These are phyloP conservation scores for Penicillium sp. DNA, from an alignment of 2,329 filamentous ascomycete genomes.

Conservation along the genomic window DNA sequence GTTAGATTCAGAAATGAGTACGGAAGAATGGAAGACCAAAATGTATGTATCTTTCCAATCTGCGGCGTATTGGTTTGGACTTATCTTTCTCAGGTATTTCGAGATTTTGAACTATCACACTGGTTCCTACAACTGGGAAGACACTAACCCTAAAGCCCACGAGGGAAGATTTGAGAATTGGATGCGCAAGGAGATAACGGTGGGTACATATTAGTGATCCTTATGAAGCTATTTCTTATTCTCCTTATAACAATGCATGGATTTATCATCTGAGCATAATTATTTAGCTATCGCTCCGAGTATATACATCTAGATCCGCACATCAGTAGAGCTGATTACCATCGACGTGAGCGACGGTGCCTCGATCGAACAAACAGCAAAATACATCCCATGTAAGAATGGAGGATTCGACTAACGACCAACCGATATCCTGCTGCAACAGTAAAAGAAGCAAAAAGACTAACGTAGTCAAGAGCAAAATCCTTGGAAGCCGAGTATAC, in stretches of 20 bases:
- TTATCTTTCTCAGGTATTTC: constrained; percentile 41
- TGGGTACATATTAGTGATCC: constrained; percentile 1
- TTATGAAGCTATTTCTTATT: neutral
- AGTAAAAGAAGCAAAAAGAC: neutral
- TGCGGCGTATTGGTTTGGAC: neutral
- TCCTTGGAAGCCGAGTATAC: no score
- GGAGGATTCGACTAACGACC: neutral
- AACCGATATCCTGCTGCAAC: neutral
- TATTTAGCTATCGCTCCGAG: neutral
- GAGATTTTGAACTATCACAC: constrained; percentile 7
- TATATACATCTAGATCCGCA: neutral
- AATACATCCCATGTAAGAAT: neutral
- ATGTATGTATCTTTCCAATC: constrained; percentile 53
- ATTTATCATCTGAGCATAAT: neutral
- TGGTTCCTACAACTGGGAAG: constrained; percentile 1
- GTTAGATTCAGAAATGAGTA: constrained; percentile 91
- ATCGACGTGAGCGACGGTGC: neutral
- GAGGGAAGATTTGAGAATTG: neutral
- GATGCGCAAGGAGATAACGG: neutral
- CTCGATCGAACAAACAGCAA: neutral
- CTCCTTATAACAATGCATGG: neutral
- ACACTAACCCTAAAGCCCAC: neutral
- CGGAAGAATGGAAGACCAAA: constrained; percentile 99
- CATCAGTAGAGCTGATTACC: neutral
- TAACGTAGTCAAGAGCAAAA: neutral